Percentiles rank a stretch among this genome's conserved stretches.
Evolutionary conservation across 2,329 filamentous ascomycete species (phyloP).

Genomic region (Emmonsiellopsis sp.): DNA sequence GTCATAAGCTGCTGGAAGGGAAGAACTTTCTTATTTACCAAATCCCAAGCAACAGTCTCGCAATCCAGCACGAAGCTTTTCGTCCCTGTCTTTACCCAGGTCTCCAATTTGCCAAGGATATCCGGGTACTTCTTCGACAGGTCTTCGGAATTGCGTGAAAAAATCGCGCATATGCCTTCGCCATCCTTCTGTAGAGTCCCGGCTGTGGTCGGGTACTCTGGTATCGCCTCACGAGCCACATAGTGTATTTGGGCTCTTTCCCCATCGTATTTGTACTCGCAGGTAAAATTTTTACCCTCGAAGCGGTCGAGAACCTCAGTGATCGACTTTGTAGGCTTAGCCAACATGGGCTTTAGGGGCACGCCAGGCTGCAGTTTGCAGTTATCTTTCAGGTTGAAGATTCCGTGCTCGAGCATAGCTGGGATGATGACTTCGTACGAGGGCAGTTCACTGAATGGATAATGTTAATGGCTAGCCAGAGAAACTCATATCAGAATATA

Average conservation of each 20-base stretch:
- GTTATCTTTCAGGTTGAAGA: slow-evolving; percentile 68
- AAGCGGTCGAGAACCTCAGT: slow-evolving; percentile 96
- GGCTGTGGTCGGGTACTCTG: slow-evolving; percentile 56
- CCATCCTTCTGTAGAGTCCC: slow-evolving; percentile 53
- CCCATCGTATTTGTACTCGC: slow-evolving; percentile 98
- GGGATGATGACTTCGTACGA: slow-evolving; percentile 94
- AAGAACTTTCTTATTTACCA: slow-evolving; percentile 86
- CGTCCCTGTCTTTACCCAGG: slow-evolving; percentile 82
- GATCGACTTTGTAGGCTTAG: slow-evolving; percentile 96
- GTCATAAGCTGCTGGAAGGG: slow-evolving; percentile 99
- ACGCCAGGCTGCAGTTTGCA: slow-evolving; percentile 92
- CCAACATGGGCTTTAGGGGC: slow-evolving; percentile 95
- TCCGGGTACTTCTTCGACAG: slow-evolving; percentile 96
- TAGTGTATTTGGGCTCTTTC: slow-evolving; percentile 99
- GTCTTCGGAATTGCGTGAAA: slow-evolving; percentile 95
- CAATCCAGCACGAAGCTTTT: slow-evolving; percentile 97
- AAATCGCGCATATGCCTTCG: slow-evolving; percentile 76
- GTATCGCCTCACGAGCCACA: slow-evolving; percentile 67
- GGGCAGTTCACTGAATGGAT: slow-evolving; percentile 64
- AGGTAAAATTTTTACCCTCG: slow-evolving; percentile 89
- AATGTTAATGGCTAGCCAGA: background rate
- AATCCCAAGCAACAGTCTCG: slow-evolving; percentile 94
- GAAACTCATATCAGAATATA: background rate
- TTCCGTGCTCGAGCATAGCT: slow-evolving; percentile 75
- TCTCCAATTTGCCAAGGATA: slow-evolving; percentile 75